These are phyloP conservation scores for Fusarium nematophilum DNA, from an alignment of 2,329 filamentous ascomycete genomes.

Conservation along the genomic window DNA sequence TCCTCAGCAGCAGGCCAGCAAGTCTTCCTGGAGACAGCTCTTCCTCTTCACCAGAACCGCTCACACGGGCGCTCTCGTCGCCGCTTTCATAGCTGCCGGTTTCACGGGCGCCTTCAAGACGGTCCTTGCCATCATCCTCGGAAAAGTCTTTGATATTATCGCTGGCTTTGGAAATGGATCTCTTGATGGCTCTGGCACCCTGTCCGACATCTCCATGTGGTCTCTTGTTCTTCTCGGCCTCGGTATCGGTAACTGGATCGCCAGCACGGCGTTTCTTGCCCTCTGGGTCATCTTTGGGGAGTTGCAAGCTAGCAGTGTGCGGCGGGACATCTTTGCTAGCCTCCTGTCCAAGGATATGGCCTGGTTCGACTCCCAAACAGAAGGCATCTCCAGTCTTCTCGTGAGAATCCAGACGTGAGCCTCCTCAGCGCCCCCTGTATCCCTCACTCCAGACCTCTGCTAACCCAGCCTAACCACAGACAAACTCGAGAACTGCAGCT, in stretches of 20 bases:
- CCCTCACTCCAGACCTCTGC: background rate
- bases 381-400: conserved; percentile 79
- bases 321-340: conserved; percentile 72
- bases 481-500: conserved; percentile 85
- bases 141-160: conserved; percentile 79
- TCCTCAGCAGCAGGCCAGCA: conserved; percentile 18
- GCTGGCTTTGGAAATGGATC: conserved; percentile 70
- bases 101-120: conserved; percentile 73
- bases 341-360: conserved; percentile 79
- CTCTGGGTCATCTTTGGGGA: conserved; percentile 85
- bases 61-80: conserved; percentile 66
- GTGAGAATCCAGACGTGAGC: conserved; percentile 78
- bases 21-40: conserved; percentile 59
- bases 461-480: conserved; percentile 56
- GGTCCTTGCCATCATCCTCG: conserved; percentile 75
- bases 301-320: conserved; percentile 75
- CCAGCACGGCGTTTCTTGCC: conserved; percentile 74
- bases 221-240: conserved; percentile 72
- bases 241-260: conserved; percentile 73
- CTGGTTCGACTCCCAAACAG: conserved; percentile 82
- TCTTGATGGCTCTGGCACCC: conserved; percentile 61
- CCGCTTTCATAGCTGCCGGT: conserved; percentile 67
- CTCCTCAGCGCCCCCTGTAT: background rate
- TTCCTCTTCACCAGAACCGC: conserved; percentile 77
- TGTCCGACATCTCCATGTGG: conserved; percentile 67